A percentile compares a stretch with the other conserved stretches of the same genome.
Conservation (phyloP, 2,329 filamentous ascomycete genomes). For the Sporothrix phasma region DNA sequence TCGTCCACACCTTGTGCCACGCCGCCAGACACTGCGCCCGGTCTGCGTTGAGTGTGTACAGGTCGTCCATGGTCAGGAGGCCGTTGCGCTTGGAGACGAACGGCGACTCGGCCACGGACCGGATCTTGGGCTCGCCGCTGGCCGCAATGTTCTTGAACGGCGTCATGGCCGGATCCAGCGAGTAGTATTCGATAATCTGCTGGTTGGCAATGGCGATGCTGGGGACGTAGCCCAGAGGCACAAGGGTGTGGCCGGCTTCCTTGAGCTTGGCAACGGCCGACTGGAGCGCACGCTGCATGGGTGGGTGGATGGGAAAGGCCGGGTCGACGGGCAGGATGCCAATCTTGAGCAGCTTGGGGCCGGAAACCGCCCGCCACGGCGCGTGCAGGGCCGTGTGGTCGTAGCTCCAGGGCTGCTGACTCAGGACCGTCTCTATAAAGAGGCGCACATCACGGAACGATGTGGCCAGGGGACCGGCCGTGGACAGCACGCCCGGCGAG, state of each 20-base stretch:
- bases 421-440: conserved; percentile 37
- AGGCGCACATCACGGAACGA: conserved; percentile 45
- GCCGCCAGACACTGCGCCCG: not conserved
- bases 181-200: not conserved
- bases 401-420: conserved; percentile 33
- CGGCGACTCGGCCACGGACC: not conserved
- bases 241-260: not conserved
- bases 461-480: conserved; percentile 19
- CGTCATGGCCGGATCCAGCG: not conserved
- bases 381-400: not conserved
- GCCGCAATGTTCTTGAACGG: not conserved
- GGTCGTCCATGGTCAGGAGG: not conserved
- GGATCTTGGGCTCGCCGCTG: conserved; percentile 1
- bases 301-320: not conserved
- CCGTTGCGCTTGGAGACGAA: not conserved
- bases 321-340: not conserved
- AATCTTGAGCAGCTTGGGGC: not conserved
- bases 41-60: not conserved
- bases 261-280: not conserved
- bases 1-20: not conserved
- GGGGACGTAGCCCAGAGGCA: not conserved
- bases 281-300: not conserved
- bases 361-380: not conserved
- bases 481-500: not conserved
- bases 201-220: not conserved